Percentiles rank a stretch among this genome's conserved stretches.
Conservation (phyloP, 2,329 filamentous ascomycete species). For the Bipolaris victoriae region DNA sequence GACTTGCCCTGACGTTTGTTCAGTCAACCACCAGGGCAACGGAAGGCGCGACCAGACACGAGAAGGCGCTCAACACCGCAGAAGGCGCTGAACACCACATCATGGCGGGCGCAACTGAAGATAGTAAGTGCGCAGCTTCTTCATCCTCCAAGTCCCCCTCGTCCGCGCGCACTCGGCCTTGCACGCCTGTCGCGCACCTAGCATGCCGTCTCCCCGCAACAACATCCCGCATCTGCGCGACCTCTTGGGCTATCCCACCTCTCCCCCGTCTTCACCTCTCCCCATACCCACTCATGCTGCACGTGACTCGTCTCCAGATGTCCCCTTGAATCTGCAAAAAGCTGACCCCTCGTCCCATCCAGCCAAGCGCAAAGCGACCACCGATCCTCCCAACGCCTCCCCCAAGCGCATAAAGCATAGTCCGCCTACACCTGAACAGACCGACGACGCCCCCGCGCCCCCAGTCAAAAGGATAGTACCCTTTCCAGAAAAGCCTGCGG, state of each 20-base stretch:
- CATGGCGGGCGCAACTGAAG: constrained; percentile 47
- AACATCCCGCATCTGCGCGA: constrained; percentile 20
- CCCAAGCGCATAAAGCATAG: constrained; percentile 63
- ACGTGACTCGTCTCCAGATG: constrained; percentile 12
- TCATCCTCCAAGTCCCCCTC: background rate
- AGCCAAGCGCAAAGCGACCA: constrained; percentile 76
- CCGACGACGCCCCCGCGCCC: constrained; percentile 43
- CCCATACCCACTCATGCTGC: constrained; percentile 7
- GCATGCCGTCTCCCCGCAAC: constrained; percentile 15
- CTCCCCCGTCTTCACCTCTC: constrained; percentile 16
- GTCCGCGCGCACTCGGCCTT: background rate
- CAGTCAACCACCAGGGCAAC: constrained; percentile 8
- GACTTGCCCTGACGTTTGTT: constrained; percentile 24
- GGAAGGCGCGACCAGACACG: constrained; percentile 18
- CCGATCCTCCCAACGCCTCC: constrained; percentile 65
- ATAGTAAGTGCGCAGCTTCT: constrained; percentile 38
- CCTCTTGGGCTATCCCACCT: constrained; percentile 31
- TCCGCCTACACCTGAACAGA: constrained; percentile 44
- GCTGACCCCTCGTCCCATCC: constrained; percentile 24
- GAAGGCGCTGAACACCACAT: constrained; percentile 17
- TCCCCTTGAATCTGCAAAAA: constrained; percentile 16
- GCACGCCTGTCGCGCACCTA: background rate
- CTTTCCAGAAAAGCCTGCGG: constrained; percentile 92
- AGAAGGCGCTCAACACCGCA: constrained; percentile 13
- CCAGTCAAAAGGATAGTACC: constrained; percentile 70